Evolutionary conservation across 2,329 filamentous ascomycete species (phyloP).

Genomic region (Shiraia bambusicola): DNA sequence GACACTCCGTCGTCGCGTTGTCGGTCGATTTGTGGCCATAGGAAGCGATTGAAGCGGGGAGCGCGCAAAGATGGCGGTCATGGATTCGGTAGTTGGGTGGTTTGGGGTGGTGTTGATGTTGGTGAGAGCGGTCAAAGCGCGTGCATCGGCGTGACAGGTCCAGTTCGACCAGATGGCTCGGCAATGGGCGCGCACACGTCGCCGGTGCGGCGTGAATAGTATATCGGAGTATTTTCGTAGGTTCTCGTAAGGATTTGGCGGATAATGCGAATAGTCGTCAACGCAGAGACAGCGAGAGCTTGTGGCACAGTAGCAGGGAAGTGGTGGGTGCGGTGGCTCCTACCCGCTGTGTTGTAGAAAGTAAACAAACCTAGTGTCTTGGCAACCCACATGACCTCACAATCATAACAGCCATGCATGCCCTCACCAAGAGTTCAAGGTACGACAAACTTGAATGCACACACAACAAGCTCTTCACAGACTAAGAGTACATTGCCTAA

Average conservation of each 20-base stretch:
- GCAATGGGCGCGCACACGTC: slow-evolving; percentile 2
- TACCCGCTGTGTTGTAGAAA: slow-evolving; percentile 12
- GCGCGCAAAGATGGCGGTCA: slow-evolving; percentile 40
- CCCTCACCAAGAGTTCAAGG: not conserved
- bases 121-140: slow-evolving; percentile 34
- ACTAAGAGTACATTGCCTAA: not conserved
- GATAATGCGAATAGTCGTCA: slow-evolving; percentile 37
- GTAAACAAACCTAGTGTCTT: slow-evolving; percentile 19
- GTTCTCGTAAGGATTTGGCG: slow-evolving; percentile 32
- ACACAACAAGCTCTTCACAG: not conserved
- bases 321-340: slow-evolving; percentile 24
- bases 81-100: slow-evolving; percentile 34
- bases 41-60: slow-evolving; percentile 49
- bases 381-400: slow-evolving; percentile 7
- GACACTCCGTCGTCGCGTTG: slow-evolving; percentile 50
- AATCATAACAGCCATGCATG: no score
- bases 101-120: slow-evolving; percentile 22
- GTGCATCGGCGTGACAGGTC: slow-evolving; percentile 37
- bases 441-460: not conserved
- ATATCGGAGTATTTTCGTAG: slow-evolving; percentile 11
- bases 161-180: not conserved
- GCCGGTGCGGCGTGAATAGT: slow-evolving; percentile 4
- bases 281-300: slow-evolving; percentile 24
- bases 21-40: slow-evolving; percentile 50
- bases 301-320: slow-evolving; percentile 30